These are phyloP conservation scores for Aspergillus fischeri DNA, from an alignment of 2,329 filamentous ascomycete species.

Conservation along the genomic window DNA sequence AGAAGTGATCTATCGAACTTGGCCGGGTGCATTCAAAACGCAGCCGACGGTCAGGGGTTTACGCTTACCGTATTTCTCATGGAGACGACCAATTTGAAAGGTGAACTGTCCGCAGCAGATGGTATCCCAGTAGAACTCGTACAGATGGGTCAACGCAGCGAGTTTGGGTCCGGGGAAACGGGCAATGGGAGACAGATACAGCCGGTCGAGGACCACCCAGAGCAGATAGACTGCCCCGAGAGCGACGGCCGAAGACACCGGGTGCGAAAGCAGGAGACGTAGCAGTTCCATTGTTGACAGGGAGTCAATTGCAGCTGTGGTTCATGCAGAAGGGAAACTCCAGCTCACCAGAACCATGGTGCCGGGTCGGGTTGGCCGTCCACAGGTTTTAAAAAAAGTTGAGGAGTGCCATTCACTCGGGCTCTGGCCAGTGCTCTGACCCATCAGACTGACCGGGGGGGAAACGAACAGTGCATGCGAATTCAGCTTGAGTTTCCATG, in stretches of 20 bases:
- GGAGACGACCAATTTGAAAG: slow-evolving; percentile 17
- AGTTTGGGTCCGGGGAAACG: slow-evolving; percentile 23
- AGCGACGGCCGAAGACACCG: background rate
- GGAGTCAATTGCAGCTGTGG: background rate
- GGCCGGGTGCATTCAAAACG: background rate
- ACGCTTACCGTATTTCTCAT: slow-evolving; percentile 25
- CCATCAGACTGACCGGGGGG: background rate
- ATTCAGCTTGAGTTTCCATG: no score
- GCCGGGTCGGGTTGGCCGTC: background rate
- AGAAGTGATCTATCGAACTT: background rate
- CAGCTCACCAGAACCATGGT: background rate
- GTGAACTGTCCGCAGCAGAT: slow-evolving; percentile 20
- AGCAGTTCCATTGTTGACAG: background rate
- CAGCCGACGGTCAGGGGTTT: background rate
- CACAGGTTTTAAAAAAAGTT: background rate
- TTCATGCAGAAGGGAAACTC: background rate
- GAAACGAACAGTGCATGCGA: no score
- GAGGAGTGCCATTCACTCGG: background rate
- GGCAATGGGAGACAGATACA: slow-evolving; percentile 22
- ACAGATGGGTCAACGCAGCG: slow-evolving; percentile 19
- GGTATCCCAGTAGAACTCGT: slow-evolving; percentile 26
- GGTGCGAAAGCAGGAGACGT: background rate
- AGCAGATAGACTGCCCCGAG: slow-evolving; percentile 10
- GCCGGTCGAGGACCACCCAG: slow-evolving; percentile 12
- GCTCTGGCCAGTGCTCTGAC: background rate